phyloP scores from a whole-genome alignment of 805 yeast species.

The Hemisphaericaspora nanyangensis region DNA sequence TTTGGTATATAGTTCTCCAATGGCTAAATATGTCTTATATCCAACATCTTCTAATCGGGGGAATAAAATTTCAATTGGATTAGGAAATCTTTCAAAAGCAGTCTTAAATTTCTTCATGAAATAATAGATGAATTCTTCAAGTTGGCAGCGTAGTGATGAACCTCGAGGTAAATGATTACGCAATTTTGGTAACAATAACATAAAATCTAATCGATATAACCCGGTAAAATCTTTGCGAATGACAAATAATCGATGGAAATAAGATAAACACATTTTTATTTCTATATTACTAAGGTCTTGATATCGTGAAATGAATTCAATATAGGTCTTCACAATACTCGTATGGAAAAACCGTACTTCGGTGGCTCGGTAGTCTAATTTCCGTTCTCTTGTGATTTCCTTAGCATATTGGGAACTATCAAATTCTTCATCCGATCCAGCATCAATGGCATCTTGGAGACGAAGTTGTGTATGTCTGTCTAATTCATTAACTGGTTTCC shows the following conservation, averaged over 20 bases:
- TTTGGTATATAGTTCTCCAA: slow-evolving; percentile 49
- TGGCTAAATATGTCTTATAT: slow-evolving; percentile 49
- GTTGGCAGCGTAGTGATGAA: slow-evolving; percentile 50
- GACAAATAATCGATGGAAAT: slow-evolving; percentile 67
- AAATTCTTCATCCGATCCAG: slow-evolving; percentile 31
- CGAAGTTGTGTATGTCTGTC: slow-evolving; percentile 22
- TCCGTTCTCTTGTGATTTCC: slow-evolving; percentile 42
- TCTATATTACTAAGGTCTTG: slow-evolving; percentile 58
- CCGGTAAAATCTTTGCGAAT: slow-evolving; percentile 53
- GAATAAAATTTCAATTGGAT: slow-evolving; percentile 65
- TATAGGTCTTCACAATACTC: slow-evolving; percentile 60
- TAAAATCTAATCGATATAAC: slow-evolving; percentile 68
- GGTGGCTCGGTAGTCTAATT: slow-evolving; percentile 39
- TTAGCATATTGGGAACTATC: slow-evolving; percentile 23
- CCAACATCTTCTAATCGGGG: slow-evolving; percentile 48
- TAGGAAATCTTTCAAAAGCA: slow-evolving; percentile 47
- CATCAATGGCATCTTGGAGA: slow-evolving; percentile 26
- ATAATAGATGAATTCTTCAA: slow-evolving; percentile 61
- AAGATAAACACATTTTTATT: slow-evolving; percentile 61
- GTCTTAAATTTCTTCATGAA: slow-evolving; percentile 58
- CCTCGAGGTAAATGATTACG: slow-evolving; percentile 44
- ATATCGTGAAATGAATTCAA: slow-evolving; percentile 56
- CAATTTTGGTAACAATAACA: slow-evolving; percentile 52
- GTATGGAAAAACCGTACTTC: slow-evolving; percentile 53
- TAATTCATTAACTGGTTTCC: slow-evolving; percentile 20